These are phyloP conservation scores for Cruciata laevipes DNA, from an alignment of 257 asterid species.

Conservation along the genomic window DNA sequence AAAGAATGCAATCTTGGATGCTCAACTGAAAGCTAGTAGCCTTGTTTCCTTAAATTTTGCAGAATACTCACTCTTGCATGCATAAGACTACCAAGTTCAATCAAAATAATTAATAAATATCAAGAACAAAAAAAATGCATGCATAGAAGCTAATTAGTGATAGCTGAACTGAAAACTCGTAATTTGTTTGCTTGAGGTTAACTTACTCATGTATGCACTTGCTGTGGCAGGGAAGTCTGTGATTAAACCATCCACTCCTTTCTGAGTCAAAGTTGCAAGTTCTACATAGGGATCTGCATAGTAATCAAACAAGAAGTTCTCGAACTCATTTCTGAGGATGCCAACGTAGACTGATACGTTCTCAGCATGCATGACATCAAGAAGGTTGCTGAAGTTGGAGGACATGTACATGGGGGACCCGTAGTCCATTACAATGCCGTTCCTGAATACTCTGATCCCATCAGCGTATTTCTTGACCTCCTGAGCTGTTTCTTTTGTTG, in stretches of 20 bases:
- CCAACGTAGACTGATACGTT: conserved; percentile 72
- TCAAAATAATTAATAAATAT: no score
- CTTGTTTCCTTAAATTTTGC: no score
- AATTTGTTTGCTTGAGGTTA: not conserved
- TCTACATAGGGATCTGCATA: conserved; percentile 73
- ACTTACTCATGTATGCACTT: conserved; percentile 53
- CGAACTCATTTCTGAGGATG: conserved; percentile 58
- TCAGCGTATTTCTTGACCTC: conserved; percentile 79
- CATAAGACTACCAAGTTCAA: no score
- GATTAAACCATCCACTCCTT: conserved; percentile 50
- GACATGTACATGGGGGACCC: conserved; percentile 33
- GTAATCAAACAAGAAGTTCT: conserved; percentile 60
- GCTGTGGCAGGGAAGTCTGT: conserved; percentile 80
- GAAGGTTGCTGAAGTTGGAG: conserved; percentile 41
- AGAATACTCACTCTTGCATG: no score
- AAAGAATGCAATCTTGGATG: no score
- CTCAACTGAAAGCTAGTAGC: no score
- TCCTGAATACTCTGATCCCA: conserved; percentile 54
- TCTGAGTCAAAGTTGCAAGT: conserved; percentile 40
- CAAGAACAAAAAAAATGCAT: no score
- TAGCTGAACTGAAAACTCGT: not conserved
- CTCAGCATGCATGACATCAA: conserved; percentile 61
- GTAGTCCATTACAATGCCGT: conserved; percentile 35
- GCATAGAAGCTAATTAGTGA: not conserved
- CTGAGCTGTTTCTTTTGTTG: conserved; percentile 32